Percentiles rank a stretch among this genome's conserved stretches.
These are phyloP conservation scores for Solanum sejunctum DNA, from an alignment of 257 asterid genomes.

Conservation along the genomic window DNA sequence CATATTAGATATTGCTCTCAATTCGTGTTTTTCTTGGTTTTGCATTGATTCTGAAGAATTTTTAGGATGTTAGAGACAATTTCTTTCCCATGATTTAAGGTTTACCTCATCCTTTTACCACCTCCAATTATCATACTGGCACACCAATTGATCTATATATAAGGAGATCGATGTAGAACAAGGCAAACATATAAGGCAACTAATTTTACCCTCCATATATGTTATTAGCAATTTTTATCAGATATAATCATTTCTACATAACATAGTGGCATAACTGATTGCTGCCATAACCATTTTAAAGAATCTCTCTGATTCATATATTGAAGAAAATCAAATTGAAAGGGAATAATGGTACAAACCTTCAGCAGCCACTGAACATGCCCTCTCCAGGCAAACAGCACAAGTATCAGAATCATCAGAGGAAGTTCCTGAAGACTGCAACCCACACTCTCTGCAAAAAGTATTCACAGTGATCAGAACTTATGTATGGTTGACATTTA, in stretches of 20 bases:
- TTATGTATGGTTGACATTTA: neutral
- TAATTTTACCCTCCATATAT: neutral
- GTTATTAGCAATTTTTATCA: neutral
- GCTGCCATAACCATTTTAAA: neutral
- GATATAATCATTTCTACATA: neutral
- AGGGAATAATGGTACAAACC: conserved; percentile 23
- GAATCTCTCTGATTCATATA: neutral
- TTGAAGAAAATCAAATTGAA: neutral
- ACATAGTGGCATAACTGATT: neutral
- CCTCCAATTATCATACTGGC: neutral
- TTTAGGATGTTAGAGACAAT: neutral
- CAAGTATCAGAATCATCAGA: conserved; percentile 76
- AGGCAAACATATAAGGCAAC: neutral
- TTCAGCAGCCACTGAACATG: conserved; percentile 78
- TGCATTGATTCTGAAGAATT: neutral
- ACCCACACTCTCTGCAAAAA: conserved; percentile 63
- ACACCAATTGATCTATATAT: neutral
- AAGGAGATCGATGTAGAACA: neutral
- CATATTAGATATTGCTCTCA: neutral
- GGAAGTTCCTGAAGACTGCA: conserved; percentile 51
- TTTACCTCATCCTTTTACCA: neutral
- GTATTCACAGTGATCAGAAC: neutral
- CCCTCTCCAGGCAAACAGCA: conserved; percentile 91
- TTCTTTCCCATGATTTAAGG: neutral
- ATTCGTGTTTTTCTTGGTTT: neutral